Evolutionary conservation across 139 green algal genomes (phyloP).

Genomic region (Chlorella vulgaris): DNA sequence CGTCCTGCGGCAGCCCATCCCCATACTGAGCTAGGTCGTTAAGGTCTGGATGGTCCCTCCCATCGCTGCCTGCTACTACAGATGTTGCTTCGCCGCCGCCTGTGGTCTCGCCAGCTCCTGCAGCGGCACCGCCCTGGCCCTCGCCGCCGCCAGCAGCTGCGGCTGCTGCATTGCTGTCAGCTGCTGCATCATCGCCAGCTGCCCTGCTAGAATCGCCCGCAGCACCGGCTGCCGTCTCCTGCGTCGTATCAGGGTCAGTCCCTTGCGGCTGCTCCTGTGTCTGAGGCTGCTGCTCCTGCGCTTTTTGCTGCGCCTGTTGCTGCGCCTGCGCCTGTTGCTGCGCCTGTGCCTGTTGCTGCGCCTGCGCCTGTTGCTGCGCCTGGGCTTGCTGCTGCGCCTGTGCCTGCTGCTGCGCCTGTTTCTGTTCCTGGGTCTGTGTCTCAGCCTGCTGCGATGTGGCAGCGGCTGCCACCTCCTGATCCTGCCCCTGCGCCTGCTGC

Average conservation of each 20-base stretch:
- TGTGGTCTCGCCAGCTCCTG: background rate
- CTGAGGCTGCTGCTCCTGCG: background rate
- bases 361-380: background rate
- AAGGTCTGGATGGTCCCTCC: conserved; percentile 17
- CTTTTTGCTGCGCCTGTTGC: background rate
- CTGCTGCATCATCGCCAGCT: background rate
- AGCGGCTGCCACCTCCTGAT: background rate
- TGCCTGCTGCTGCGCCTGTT: conserved; percentile 13
- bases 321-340: background rate
- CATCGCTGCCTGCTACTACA: background rate
- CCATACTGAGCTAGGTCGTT: conserved; percentile 1
- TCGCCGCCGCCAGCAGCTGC: background rate
- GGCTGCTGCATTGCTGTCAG: too few relatives aligned
- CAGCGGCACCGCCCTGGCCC: background rate
- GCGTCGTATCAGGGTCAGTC: background rate
- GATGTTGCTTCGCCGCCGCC: background rate
- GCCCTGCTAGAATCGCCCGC: too few relatives aligned
- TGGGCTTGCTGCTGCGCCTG: background rate
- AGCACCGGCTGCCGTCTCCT: too few relatives aligned
- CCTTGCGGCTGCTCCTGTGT: background rate
- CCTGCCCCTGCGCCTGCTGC: background rate
- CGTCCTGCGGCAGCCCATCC: background rate
- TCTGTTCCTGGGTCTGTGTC: background rate
- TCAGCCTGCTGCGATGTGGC: background rate
- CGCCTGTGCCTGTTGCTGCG: background rate